A percentile compares a stretch with the other conserved stretches of the same genome.
Conservation (phyloP, 768 basidiomycete genomes). For the Boletus patriciae region DNA sequence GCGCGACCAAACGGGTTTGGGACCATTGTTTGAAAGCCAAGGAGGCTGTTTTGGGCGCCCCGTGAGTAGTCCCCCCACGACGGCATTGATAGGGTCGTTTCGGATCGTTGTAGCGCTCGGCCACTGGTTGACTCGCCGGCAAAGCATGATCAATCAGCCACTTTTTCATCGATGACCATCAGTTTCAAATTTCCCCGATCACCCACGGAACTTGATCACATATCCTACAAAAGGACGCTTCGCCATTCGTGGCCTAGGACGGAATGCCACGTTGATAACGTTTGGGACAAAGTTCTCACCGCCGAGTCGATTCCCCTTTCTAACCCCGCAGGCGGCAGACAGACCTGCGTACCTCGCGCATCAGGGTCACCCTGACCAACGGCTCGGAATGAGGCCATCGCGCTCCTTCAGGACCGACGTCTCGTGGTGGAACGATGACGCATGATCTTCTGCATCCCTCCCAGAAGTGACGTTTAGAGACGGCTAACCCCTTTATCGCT, state of each 20-base stretch:
- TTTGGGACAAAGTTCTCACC: not conserved
- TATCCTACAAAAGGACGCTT: not conserved
- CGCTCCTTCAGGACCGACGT: conserved; percentile 4
- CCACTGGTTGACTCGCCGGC: not conserved
- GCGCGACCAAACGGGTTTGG: not conserved
- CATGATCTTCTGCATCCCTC: not conserved
- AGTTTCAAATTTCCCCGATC: conserved; percentile 13
- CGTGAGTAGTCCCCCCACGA: not conserved
- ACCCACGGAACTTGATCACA: conserved; percentile 1
- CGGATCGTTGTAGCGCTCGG: not conserved
- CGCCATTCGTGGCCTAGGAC: not conserved
- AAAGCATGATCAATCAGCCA: not conserved
- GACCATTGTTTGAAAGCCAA: not conserved
- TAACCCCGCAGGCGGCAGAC: conserved; percentile 9
- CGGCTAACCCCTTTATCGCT: not conserved
- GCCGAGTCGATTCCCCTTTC: conserved; percentile 1
- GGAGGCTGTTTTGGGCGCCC: not conserved
- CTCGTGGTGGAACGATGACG: conserved; percentile 4
- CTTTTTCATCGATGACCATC: conserved; percentile 7
- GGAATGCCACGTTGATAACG: not conserved
- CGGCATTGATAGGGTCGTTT: not conserved
- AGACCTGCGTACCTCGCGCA: not conserved
- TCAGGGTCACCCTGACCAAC: conserved; percentile 17
- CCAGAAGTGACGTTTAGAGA: not conserved
- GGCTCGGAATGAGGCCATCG: not conserved